These are phyloP conservation scores for Eucalyptus shirleyi DNA, from an alignment of 345 rosid genomes.

Conservation along the genomic window DNA sequence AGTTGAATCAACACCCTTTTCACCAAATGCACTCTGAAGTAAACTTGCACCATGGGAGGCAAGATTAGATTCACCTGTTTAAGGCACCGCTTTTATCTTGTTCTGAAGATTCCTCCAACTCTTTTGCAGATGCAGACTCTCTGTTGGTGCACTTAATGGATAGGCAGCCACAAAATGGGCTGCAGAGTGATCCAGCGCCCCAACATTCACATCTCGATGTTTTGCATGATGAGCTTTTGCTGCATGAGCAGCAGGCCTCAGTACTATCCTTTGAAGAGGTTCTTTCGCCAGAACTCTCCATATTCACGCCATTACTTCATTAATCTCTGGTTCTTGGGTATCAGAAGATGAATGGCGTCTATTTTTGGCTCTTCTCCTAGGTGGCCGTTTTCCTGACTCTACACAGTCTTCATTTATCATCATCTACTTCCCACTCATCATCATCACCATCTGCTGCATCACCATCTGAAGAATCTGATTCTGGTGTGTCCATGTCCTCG, in stretches of 20 bases:
- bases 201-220: constrained; percentile 70
- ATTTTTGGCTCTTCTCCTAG: constrained; percentile 24
- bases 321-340: constrained; percentile 4
- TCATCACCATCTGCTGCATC: constrained; percentile 9
- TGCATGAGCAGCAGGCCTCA: constrained; percentile 53
- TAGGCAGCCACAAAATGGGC: constrained; percentile 57
- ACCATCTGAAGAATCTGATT: constrained; percentile 25
- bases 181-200: constrained; percentile 42
- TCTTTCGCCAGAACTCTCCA: constrained; percentile 12
- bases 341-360: constrained; percentile 13
- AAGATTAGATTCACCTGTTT: constrained; percentile 17
- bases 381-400: background rate
- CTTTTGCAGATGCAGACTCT: background rate
- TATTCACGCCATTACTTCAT: constrained; percentile 2
- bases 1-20: constrained; percentile 20
- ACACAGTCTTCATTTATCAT: constrained; percentile 20
- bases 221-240: constrained; percentile 57
- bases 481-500: constrained; percentile 88
- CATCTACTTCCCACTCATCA: background rate
- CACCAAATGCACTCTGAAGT: constrained; percentile 59
- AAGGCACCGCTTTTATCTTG: background rate
- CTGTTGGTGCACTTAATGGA: constrained; percentile 54
- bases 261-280: background rate
- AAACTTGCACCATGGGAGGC: constrained; percentile 74
- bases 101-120: constrained; percentile 11